These are phyloP conservation scores for Xerocomus nothofagi DNA, from an alignment of 1,284 basidiomycete species.

Conservation along the genomic window DNA sequence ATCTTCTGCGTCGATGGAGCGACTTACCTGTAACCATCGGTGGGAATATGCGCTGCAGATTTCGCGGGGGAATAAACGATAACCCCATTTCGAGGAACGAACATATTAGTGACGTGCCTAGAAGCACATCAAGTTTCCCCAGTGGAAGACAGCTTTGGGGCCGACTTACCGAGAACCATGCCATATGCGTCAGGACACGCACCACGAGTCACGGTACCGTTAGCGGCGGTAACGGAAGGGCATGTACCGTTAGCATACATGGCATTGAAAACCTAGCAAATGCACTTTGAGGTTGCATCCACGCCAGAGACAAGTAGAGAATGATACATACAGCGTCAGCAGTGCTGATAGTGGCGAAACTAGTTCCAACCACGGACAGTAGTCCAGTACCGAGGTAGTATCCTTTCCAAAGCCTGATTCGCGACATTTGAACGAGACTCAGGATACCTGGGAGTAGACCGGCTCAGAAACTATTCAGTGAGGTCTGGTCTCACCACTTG, in stretches of 20 bases:
- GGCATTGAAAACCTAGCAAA: conserved; percentile 63
- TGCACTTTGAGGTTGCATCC: conserved; percentile 43
- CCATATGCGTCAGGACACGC: conserved; percentile 83
- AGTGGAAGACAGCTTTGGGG: background rate
- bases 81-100: conserved; percentile 80
- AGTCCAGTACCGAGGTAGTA: conserved; percentile 79
- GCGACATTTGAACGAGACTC: conserved; percentile 75
- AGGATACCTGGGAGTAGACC: conserved; percentile 55
- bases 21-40: conserved; percentile 74
- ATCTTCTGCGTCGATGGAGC: background rate
- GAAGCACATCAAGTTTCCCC: background rate
- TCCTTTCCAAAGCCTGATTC: conserved; percentile 56
- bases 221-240: conserved; percentile 53
- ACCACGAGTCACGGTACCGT: conserved; percentile 60
- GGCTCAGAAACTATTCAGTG: background rate
- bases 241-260: conserved; percentile 83
- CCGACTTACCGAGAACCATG: conserved; percentile 59
- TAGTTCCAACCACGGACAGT: conserved; percentile 83
- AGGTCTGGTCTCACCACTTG: conserved; percentile 29
- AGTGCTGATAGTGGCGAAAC: conserved; percentile 79
- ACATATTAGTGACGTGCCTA: conserved; percentile 77
- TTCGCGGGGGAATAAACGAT: conserved; percentile 68
- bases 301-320: conserved; percentile 24
- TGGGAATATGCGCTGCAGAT: conserved; percentile 72
- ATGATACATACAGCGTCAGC: conserved; percentile 56